Conservation (phyloP, 805 yeast species). For the Debaryomyces castellii region DNA sequence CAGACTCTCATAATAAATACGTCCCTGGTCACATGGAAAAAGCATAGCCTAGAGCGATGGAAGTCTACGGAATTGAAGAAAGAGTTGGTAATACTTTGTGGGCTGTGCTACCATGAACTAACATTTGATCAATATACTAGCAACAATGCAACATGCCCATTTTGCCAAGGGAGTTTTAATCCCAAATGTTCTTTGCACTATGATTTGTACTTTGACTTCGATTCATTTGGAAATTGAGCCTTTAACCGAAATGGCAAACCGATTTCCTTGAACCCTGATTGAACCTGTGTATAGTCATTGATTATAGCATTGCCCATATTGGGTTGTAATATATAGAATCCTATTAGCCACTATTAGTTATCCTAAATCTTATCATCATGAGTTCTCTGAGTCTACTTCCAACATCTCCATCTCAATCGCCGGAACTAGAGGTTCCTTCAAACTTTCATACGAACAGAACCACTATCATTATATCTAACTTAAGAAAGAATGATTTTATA, state of each 20-base stretch:
- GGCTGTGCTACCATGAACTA: slow-evolving; percentile 29
- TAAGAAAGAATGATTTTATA: slow-evolving; percentile 30
- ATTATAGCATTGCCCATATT: neutral
- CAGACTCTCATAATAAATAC: too few relatives aligned
- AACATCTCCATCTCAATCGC: neutral
- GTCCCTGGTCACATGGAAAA: neutral
- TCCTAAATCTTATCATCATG: neutral
- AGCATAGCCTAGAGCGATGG: slow-evolving; percentile 12
- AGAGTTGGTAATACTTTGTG: slow-evolving; percentile 33
- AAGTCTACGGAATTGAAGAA: neutral
- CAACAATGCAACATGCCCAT: slow-evolving; percentile 16
- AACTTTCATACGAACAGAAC: slow-evolving; percentile 16
- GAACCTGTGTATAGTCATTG: neutral
- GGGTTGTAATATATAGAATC: neutral
- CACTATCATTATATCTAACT: slow-evolving; percentile 35
- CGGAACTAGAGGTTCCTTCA: neutral
- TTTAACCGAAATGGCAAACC: neutral
- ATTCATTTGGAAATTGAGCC: neutral
- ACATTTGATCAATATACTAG: slow-evolving; percentile 26
- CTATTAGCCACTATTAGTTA: neutral
- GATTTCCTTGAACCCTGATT: neutral
- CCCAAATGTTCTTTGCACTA: slow-evolving; percentile 40
- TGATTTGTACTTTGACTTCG: slow-evolving; percentile 30
- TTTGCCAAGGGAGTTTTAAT: slow-evolving; percentile 31
- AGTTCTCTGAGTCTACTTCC: neutral